phyloP scores from a whole-genome alignment of 305 asterid species.

The Petunia hybrid region DNA sequence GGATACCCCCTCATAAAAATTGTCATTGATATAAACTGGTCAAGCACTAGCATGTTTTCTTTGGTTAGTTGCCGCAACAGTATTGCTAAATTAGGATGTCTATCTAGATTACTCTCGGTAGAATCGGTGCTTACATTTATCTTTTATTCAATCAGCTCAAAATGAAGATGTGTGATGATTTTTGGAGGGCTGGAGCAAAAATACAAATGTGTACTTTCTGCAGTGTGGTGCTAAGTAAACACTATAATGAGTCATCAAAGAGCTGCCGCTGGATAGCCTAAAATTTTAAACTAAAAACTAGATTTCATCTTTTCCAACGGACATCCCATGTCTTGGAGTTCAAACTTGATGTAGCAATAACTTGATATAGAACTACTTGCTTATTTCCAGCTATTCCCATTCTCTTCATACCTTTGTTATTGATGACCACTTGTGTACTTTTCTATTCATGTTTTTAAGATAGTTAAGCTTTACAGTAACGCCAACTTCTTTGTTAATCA shows the following conservation, averaged over 20 bases:
- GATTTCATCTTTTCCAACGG: slow-evolving; percentile 26
- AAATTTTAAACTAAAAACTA: slow-evolving; percentile 30
- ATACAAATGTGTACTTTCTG: slow-evolving; percentile 41
- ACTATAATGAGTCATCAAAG: slow-evolving; percentile 35
- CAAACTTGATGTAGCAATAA: slow-evolving; percentile 21
- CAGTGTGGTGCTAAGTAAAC: slow-evolving; percentile 44
- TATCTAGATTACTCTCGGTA: slow-evolving; percentile 18
- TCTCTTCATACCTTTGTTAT: background rate
- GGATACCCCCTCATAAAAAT: background rate
- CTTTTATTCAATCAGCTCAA: slow-evolving; percentile 76
- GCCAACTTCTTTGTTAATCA: slow-evolving; percentile 46
- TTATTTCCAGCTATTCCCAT: background rate
- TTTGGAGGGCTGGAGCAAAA: slow-evolving; percentile 58
- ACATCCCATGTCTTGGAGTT: background rate
- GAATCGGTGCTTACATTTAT: slow-evolving; percentile 47
- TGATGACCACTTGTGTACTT: slow-evolving; percentile 1
- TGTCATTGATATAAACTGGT: slow-evolving; percentile 9
- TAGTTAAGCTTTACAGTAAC: slow-evolving; percentile 26
- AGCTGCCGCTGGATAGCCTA: slow-evolving; percentile 46
- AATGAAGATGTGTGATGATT: slow-evolving; percentile 88
- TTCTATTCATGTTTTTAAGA: slow-evolving; percentile 29
- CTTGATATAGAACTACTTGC: background rate
- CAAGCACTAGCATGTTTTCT: slow-evolving; percentile 14
- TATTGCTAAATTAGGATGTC: slow-evolving; percentile 5
- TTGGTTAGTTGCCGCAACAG: slow-evolving; percentile 6